Percentiles rank a stretch among this genome's conserved stretches.
Conservation (phyloP, 306 rosid genomes). For the Rosa lucieae region DNA sequence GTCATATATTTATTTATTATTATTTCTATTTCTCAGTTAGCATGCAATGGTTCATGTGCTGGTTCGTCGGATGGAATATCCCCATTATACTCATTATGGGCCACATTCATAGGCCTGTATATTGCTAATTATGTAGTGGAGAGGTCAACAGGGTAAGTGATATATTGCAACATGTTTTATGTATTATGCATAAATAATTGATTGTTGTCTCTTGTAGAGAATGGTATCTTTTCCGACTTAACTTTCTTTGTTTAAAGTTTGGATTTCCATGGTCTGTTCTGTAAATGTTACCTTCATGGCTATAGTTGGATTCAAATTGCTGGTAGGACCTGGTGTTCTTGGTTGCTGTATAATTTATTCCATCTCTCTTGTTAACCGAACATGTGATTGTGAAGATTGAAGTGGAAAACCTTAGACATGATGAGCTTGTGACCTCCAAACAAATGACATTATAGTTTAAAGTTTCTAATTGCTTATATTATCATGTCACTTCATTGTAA, state of each 20-base stretch:
- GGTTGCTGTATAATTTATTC: neutral
- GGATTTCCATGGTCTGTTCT: neutral
- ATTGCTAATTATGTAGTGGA: conserved; percentile 95
- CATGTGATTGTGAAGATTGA: neutral
- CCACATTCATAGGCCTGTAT: conserved; percentile 95
- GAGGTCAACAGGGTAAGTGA: conserved; percentile 93
- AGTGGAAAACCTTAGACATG: neutral
- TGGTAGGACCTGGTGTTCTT: neutral
- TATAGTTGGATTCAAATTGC: neutral
- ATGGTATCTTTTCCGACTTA: neutral
- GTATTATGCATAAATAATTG: conserved; percentile 7
- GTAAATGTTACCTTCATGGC: neutral
- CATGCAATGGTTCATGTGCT: conserved; percentile 84
- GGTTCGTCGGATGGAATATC: conserved; percentile 90
- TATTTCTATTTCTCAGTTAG: conserved; percentile 53
- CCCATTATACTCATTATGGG: conserved; percentile 96
- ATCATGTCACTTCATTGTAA: neutral
- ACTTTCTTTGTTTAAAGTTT: neutral
- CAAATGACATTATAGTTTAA: neutral
- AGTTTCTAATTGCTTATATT: neutral
- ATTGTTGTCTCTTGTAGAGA: conserved; percentile 6
- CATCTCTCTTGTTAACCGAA: neutral
- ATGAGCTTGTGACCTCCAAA: neutral
- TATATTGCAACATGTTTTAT: conserved; percentile 20
- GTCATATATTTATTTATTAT: conserved; percentile 19